phyloP scores from a whole-genome alignment of 2,329 filamentous ascomycete genomes.

The Blastomyces silverae region DNA sequence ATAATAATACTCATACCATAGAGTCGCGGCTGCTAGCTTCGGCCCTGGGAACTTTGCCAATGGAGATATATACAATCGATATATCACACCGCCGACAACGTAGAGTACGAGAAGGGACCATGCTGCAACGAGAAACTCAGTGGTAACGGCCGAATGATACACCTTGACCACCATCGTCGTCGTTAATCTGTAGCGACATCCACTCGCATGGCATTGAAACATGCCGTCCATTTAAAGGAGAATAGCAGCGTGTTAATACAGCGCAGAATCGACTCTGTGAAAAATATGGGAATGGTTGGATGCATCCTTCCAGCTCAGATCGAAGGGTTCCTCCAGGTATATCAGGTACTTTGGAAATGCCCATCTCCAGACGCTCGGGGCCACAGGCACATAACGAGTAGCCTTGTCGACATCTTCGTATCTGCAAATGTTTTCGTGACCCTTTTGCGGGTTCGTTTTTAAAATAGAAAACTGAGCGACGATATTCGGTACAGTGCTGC shows the following conservation, averaged over 20 bases:
- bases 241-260: background rate
- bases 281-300: background rate
- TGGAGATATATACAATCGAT: conserved; percentile 26
- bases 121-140: background rate
- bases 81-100: conserved; percentile 16
- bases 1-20: conserved; percentile 28
- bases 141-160: background rate
- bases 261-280: no score
- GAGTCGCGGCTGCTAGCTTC: conserved; percentile 25
- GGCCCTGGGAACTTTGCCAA: conserved; percentile 28
- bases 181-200: background rate
- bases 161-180: background rate
- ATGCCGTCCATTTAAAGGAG: background rate
- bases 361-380: no score
- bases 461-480: background rate
- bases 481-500: background rate
- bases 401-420: background rate
- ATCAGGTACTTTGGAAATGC: no score
- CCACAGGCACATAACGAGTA: background rate
- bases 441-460: background rate
- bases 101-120: conserved; percentile 7
- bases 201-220: background rate
- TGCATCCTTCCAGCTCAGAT: background rate
- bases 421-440: background rate
- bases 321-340: background rate